phyloP scores from a whole-genome alignment of 2,329 filamentous ascomycete genomes.

The Botryotinia narcissicola region DNA sequence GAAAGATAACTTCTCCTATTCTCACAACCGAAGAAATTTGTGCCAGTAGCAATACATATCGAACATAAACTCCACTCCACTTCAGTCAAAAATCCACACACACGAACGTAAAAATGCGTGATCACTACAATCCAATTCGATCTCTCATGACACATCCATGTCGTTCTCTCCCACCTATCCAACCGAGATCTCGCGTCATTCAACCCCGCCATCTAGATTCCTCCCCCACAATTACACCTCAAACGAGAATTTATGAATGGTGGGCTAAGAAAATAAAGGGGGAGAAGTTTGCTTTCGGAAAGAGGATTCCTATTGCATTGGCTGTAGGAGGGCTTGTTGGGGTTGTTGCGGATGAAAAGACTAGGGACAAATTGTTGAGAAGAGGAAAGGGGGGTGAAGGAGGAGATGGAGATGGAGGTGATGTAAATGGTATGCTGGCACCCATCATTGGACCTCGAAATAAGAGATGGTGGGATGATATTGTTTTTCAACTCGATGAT shows the following conservation, averaged over 20 bases:
- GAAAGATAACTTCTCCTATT: neutral
- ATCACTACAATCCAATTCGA: neutral
- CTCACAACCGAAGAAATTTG: neutral
- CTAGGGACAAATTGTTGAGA: neutral
- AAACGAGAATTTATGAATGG: neutral
- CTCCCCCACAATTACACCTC: neutral
- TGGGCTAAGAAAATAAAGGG: neutral
- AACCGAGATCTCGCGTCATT: neutral
- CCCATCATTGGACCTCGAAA: constrained; percentile 66
- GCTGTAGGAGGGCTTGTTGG: constrained; percentile 82
- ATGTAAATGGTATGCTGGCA: constrained; percentile 37
- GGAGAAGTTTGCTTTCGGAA: constrained; percentile 54
- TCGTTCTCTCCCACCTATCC: neutral
- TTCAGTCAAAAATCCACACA: neutral
- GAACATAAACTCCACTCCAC: neutral
- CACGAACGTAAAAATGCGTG: neutral
- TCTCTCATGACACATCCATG: neutral
- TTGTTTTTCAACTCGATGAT: neutral
- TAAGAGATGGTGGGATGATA: constrained; percentile 57
- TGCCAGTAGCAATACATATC: neutral
- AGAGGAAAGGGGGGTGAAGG: constrained; percentile 7
- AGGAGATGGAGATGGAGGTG: constrained; percentile 17
- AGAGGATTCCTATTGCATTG: constrained; percentile 95
- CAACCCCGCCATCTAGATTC: neutral
- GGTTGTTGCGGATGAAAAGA: constrained; percentile 45